These are phyloP conservation scores for Jatropha curcas DNA, from an alignment of 345 rosid genomes.

Conservation along the genomic window DNA sequence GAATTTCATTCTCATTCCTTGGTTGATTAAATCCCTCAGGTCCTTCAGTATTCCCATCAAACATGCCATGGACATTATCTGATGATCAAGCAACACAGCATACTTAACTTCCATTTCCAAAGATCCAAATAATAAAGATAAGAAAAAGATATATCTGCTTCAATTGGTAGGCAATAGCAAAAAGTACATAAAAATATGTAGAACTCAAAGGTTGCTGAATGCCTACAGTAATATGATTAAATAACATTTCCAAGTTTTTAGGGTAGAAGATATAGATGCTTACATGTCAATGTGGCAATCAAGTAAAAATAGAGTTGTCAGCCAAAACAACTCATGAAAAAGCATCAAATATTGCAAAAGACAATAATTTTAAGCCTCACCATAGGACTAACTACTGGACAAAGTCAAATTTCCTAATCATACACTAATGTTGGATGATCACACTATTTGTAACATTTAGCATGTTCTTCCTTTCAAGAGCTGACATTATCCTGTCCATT, in stretches of 20 bases:
- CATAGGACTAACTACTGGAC: neutral
- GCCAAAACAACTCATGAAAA: neutral
- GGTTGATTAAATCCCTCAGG: conserved; percentile 25
- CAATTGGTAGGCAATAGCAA: neutral
- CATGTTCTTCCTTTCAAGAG: neutral
- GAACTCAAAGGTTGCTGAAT: neutral
- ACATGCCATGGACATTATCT: conserved; percentile 40
- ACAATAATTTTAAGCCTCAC: neutral
- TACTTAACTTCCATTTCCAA: conserved; percentile 27
- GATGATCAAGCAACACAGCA: conserved; percentile 33
- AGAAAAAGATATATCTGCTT: conserved; percentile 8
- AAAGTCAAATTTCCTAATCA: neutral
- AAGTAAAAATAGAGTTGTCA: neutral
- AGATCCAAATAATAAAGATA: conserved; percentile 15
- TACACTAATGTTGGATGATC: neutral
- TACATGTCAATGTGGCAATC: neutral
- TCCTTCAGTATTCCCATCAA: conserved; percentile 35
- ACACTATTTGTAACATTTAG: neutral
- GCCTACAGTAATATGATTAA: neutral
- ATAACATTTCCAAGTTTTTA: neutral
- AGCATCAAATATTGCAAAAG: neutral
- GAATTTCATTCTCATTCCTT: conserved; percentile 21
- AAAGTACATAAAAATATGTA: neutral
- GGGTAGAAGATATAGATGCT: neutral
- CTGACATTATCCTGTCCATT: neutral